These are phyloP conservation scores for Pleurotus eryngii DNA, from an alignment of 768 basidiomycete species.

Conservation along the genomic window DNA sequence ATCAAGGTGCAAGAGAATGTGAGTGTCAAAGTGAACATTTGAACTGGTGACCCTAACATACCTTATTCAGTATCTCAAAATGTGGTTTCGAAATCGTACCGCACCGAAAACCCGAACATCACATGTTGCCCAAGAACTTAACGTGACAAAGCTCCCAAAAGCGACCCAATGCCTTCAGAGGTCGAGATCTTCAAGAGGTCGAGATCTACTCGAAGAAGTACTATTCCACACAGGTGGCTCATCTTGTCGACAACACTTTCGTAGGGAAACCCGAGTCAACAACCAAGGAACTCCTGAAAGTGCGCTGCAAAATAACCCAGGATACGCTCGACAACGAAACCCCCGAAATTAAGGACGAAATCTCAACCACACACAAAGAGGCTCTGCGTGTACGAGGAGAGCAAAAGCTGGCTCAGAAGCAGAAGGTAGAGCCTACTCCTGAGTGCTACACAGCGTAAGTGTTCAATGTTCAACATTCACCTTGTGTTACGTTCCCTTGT, in stretches of 20 bases:
- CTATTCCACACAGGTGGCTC: not conserved
- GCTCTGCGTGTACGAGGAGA: not conserved
- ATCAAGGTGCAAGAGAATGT: not conserved
- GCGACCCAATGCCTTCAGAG: not conserved
- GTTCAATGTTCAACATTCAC: too few relatives aligned
- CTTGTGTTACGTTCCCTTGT: not conserved
- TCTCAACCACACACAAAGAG: not conserved
- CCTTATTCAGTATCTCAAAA: not conserved
- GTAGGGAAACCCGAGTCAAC: not conserved
- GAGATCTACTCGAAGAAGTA: not conserved
- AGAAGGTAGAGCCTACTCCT: not conserved
- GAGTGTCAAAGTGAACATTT: too few relatives aligned
- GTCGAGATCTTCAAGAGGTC: not conserved
- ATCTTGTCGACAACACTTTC: not conserved
- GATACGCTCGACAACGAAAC: not conserved
- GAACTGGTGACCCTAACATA: too few relatives aligned
- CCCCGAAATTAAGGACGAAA: not conserved
- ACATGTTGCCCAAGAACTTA: not conserved
- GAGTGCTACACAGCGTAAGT: not conserved
- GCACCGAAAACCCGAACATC: not conserved
- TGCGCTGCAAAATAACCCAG: not conserved
- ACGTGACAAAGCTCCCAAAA: not conserved
- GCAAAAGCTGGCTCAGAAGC: too few relatives aligned
- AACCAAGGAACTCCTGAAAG: not conserved
- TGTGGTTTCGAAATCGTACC: not conserved